phyloP scores from a whole-genome alignment of 2,329 filamentous ascomycete species.

The Aureobasidium namibiae region DNA sequence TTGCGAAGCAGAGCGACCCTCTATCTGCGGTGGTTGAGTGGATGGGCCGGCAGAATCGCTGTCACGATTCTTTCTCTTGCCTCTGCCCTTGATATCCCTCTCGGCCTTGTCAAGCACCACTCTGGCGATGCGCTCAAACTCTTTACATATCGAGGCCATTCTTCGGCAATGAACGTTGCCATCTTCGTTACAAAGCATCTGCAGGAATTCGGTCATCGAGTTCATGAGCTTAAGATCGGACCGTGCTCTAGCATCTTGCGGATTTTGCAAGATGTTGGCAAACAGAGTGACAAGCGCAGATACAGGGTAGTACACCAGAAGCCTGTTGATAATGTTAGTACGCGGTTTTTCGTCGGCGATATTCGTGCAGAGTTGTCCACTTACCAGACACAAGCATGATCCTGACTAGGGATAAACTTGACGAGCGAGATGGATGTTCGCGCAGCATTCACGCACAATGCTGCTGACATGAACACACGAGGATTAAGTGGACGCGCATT shows the following conservation, averaged over 20 bases:
- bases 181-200: slow-evolving; percentile 72
- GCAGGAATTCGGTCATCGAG: slow-evolving; percentile 84
- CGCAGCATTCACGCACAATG: slow-evolving; percentile 85
- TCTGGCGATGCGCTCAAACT: slow-evolving; percentile 90
- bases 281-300: slow-evolving; percentile 92
- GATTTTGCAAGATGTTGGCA: slow-evolving; percentile 93
- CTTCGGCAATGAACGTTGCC: slow-evolving; percentile 77
- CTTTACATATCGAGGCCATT: slow-evolving; percentile 89
- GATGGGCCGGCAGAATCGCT: slow-evolving; percentile 20
- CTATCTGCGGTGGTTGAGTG: neutral
- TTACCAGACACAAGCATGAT: slow-evolving; percentile 91
- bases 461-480: slow-evolving; percentile 86
- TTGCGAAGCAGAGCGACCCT: neutral
- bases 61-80: slow-evolving; percentile 74
- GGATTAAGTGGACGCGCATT: slow-evolving; percentile 89
- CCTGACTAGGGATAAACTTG: slow-evolving; percentile 92
- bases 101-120: slow-evolving; percentile 87
- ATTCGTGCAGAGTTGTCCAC: slow-evolving; percentile 22
- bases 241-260: slow-evolving; percentile 76
- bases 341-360: neutral
- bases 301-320: slow-evolving; percentile 94
- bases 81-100: slow-evolving; percentile 67
- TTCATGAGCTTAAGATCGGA: slow-evolving; percentile 89
- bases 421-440: slow-evolving; percentile 87
- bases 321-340: slow-evolving; percentile 36